phyloP scores from a whole-genome alignment of 2,329 filamentous ascomycete genomes.

The Lasiodiplodia sp. region DNA sequence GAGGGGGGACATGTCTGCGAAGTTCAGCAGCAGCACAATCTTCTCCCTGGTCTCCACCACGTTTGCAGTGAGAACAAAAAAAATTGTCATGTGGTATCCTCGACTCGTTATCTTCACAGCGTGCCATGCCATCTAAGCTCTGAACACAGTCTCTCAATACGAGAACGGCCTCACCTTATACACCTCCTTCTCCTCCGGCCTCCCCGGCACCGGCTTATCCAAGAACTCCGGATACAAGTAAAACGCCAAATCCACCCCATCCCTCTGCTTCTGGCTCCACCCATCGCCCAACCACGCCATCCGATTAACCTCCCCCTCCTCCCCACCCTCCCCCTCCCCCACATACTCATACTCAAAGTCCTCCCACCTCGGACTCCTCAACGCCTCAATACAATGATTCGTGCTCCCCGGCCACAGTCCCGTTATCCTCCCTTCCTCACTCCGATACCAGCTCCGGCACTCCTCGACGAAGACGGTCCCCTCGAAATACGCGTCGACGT shows the following conservation, averaged over 20 bases:
- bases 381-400: conserved; percentile 42
- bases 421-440: conserved; percentile 37
- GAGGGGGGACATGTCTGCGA: background rate
- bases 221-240: conserved; percentile 52
- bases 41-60: background rate
- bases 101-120: background rate
- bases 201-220: conserved; percentile 43
- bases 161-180: conserved; percentile 48
- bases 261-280: conserved; percentile 38
- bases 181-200: conserved; percentile 50
- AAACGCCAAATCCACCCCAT: conserved; percentile 49
- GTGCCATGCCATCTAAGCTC: background rate
- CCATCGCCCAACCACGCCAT: conserved; percentile 46
- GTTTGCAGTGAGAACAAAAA: background rate
- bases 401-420: conserved; percentile 46
- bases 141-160: conserved; percentile 16
- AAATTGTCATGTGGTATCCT: background rate
- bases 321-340: conserved; percentile 31
- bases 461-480: conserved; percentile 44
- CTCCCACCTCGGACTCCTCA: conserved; percentile 46
- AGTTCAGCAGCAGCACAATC: background rate
- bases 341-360: conserved; percentile 44
- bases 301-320: conserved; percentile 37
- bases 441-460: conserved; percentile 48
- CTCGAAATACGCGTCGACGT: conserved; percentile 44